A percentile compares a stretch with the other conserved stretches of the same genome.
Evolutionary conservation across 805 yeast genomes (phyloP).

Genomic region (Metschnikowia henanensis): DNA sequence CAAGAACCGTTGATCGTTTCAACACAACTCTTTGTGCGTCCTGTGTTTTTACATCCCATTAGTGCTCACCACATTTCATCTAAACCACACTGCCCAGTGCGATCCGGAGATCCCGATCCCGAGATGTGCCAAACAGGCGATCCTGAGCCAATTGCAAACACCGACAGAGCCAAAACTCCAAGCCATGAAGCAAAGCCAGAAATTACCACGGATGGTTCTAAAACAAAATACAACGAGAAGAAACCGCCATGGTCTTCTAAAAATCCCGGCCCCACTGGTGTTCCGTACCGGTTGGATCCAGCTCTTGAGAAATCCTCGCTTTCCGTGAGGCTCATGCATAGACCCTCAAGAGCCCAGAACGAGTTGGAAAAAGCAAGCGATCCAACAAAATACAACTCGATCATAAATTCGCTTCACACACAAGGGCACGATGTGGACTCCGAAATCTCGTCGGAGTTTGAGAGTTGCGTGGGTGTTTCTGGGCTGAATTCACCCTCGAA

Average conservation of each 20-base stretch:
- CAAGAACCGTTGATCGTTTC: too few relatives aligned
- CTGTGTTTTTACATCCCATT: too few relatives aligned
- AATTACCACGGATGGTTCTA: neutral
- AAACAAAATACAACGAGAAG: neutral
- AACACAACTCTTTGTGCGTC: too few relatives aligned
- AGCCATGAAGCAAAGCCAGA: neutral
- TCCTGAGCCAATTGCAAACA: neutral
- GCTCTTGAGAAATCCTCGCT: constrained; percentile 20
- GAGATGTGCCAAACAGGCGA: neutral
- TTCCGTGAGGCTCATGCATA: constrained; percentile 39
- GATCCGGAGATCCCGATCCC: neutral
- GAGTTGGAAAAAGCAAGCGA: constrained; percentile 29
- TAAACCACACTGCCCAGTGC: neutral
- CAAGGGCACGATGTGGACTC: neutral
- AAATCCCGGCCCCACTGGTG: neutral
- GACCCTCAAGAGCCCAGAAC: constrained; percentile 36
- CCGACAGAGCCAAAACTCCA: neutral
- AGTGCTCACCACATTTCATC: too few relatives aligned
- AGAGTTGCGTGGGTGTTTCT: neutral
- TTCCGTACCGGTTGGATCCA: constrained; percentile 1
- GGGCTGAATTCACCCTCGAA: neutral
- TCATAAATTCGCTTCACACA: constrained; percentile 21
- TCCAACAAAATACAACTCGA: constrained; percentile 29
- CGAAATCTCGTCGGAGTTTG: neutral
- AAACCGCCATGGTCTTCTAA: neutral